A percentile compares a stretch with the other conserved stretches of the same genome.
These are phyloP conservation scores for Alternaria hordeiaustralica DNA, from an alignment of 2,329 filamentous ascomycete species.

Conservation along the genomic window DNA sequence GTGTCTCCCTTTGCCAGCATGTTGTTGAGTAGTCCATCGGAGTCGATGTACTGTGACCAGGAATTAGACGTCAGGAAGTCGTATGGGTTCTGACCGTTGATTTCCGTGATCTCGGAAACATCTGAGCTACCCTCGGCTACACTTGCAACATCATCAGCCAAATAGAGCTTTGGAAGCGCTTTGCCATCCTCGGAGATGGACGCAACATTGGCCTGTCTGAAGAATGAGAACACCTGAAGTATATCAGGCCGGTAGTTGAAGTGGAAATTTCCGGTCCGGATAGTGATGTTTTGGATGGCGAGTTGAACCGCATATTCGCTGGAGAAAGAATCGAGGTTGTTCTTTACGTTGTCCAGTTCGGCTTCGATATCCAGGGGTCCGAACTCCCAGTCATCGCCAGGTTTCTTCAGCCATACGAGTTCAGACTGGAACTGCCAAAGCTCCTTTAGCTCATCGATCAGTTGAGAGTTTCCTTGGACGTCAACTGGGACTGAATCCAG, in stretches of 20 bases:
- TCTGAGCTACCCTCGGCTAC: constrained; percentile 15
- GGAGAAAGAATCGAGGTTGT: constrained; percentile 32
- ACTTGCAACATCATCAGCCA: constrained; percentile 24
- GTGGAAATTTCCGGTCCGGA: constrained; percentile 34
- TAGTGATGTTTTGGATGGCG: constrained; percentile 36
- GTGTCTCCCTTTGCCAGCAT: constrained; percentile 35
- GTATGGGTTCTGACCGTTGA: constrained; percentile 36
- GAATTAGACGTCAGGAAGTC: constrained; percentile 28
- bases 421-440: constrained; percentile 48
- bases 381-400: constrained; percentile 40
- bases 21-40: constrained; percentile 30
- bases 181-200: constrained; percentile 42
- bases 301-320: constrained; percentile 50
- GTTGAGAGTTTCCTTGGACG: constrained; percentile 25
- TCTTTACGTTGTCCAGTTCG: constrained; percentile 43
- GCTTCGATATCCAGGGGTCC: constrained; percentile 43
- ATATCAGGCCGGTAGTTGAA: constrained; percentile 39
- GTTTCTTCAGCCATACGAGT: constrained; percentile 43
- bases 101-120: constrained; percentile 35
- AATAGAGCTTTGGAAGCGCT: constrained; percentile 44
- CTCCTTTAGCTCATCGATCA: constrained; percentile 39
- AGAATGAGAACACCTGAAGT: constrained; percentile 31
- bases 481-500: constrained; percentile 43
- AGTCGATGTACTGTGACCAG: constrained; percentile 29
- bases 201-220: constrained; percentile 24